A percentile compares a stretch with the other conserved stretches of the same genome.
Evolutionary conservation across 352 stramenopile genomes (phyloP).

Genomic region (Pythium sp.): DNA sequence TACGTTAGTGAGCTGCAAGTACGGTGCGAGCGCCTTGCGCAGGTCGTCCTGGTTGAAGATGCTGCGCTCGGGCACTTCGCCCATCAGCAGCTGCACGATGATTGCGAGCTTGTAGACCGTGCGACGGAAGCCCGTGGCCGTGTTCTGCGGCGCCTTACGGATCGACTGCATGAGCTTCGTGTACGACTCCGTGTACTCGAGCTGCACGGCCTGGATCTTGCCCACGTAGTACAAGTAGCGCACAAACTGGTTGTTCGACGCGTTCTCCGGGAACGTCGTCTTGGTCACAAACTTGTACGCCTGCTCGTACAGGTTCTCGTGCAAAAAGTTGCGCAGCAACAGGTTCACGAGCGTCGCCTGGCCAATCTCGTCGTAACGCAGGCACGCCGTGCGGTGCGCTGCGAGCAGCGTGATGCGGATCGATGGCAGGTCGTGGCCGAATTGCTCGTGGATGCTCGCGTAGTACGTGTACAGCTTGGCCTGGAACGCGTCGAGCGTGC

Average conservation of each 20-base stretch:
- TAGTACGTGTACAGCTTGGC: slow-evolving; percentile 82
- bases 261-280: slow-evolving; percentile 85
- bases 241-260: slow-evolving; percentile 99
- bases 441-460: slow-evolving; percentile 69
- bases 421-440: slow-evolving; percentile 45
- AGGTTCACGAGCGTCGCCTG: slow-evolving; percentile 91
- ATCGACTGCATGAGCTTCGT: slow-evolving; percentile 96
- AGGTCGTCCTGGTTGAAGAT: slow-evolving; percentile 93
- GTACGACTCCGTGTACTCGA: slow-evolving; percentile 98
- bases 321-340: slow-evolving; percentile 88
- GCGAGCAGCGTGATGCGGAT: slow-evolving; percentile 71
- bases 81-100: slow-evolving; percentile 98
- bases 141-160: slow-evolving; percentile 96
- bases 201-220: slow-evolving; percentile 94
- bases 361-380: slow-evolving; percentile 88
- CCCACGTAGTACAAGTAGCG: slow-evolving; percentile 97
- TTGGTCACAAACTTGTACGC: slow-evolving; percentile 92
- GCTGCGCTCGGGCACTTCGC: slow-evolving; percentile 95
- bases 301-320: slow-evolving; percentile 90
- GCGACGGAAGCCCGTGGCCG: slow-evolving; percentile 94
- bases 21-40: slow-evolving; percentile 88
- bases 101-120: slow-evolving; percentile 95
- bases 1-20: slow-evolving; percentile 95
- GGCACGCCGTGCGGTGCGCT: slow-evolving; percentile 85
- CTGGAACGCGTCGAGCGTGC: slow-evolving; percentile 76